phyloP scores from a whole-genome alignment of 2,329 filamentous ascomycete species.

The Fusarium papillatum region DNA sequence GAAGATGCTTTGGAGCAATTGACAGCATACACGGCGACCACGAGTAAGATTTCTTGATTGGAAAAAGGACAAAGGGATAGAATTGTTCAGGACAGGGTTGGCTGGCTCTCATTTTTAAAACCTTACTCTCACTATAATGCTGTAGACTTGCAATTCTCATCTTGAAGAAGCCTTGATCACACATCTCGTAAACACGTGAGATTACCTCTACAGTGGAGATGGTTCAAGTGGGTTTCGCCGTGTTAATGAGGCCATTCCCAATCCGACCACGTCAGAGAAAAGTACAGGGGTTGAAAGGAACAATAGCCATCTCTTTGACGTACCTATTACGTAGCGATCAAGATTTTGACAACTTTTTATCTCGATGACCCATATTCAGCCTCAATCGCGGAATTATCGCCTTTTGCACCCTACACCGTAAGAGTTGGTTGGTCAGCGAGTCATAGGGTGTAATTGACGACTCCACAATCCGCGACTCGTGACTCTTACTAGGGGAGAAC shows the following conservation, averaged over 20 bases:
- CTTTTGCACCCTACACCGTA: neutral
- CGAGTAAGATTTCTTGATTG: conserved; percentile 39
- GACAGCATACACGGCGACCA: conserved; percentile 40
- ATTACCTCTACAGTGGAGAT: neutral
- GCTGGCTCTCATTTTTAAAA: neutral
- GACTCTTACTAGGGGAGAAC: neutral
- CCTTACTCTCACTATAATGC: neutral
- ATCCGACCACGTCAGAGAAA: neutral
- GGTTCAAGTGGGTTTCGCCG: neutral
- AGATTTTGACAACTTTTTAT: neutral
- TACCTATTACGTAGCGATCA: neutral
- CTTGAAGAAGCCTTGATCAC: neutral
- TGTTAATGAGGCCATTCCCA: neutral
- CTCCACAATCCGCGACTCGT: neutral
- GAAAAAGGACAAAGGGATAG: neutral
- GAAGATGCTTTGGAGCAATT: conserved; percentile 42
- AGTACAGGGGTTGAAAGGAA: neutral
- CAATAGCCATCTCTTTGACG: neutral
- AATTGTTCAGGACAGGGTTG: neutral
- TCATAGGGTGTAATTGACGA: conserved; percentile 9
- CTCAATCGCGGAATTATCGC: neutral
- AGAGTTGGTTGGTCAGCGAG: neutral
- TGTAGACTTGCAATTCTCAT: conserved; percentile 1
- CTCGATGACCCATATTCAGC: neutral
- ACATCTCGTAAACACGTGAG: neutral